Percentiles rank a stretch among this genome's conserved stretches.
Evolutionary conservation across 495 filamentous ascomycete genomes (phyloP).

Genomic region (Acidomyces sp.): DNA sequence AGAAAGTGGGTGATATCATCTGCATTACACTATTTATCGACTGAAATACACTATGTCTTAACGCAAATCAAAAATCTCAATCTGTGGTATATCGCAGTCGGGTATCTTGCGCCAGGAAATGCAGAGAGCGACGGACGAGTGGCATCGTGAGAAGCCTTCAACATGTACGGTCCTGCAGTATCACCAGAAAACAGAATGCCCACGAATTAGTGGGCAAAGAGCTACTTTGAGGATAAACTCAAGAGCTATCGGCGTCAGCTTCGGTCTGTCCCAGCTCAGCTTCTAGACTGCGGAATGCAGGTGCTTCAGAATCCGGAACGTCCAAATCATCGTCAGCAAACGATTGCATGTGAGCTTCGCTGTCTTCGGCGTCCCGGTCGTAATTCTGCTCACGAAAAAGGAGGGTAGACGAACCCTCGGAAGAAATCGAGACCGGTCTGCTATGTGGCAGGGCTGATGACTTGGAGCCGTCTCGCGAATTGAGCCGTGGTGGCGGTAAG

Average conservation of each 20-base stretch:
- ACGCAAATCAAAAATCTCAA: conserved; percentile 11
- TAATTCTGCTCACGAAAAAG: conserved; percentile 28
- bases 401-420: conserved; percentile 54
- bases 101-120: conserved; percentile 13
- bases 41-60: not conserved
- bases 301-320: conserved; percentile 12
- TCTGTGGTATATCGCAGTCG: conserved; percentile 8
- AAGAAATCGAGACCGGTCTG: not conserved
- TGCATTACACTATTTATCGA: conserved; percentile 4
- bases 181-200: not conserved
- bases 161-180: not conserved
- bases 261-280: conserved; percentile 9
- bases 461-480: not conserved
- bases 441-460: not conserved
- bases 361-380: conserved; percentile 28
- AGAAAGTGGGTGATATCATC: not conserved
- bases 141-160: not conserved
- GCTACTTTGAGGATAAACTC: not conserved
- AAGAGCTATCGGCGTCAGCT: not conserved
- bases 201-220: not conserved
- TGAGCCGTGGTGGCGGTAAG: conserved; percentile 16
- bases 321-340: conserved; percentile 17
- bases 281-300: conserved; percentile 17
- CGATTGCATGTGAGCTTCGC: conserved; percentile 5
- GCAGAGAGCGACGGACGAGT: conserved; percentile 2